phyloP scores from a whole-genome alignment of 163 green algal species.

The Volvox carteri region DNA sequence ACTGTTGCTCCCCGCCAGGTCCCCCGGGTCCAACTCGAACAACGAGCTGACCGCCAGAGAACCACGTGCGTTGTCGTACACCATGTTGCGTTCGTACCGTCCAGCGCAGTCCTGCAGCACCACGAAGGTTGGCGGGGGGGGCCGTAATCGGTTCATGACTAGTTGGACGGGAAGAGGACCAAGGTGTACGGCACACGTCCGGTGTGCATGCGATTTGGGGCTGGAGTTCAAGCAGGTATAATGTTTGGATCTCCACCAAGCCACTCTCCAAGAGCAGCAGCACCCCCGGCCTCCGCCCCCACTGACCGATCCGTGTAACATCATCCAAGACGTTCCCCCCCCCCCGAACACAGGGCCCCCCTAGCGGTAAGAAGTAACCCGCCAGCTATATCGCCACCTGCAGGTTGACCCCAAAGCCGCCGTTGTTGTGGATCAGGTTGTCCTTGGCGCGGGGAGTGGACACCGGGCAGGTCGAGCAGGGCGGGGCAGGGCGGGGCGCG shows the following conservation, averaged over 20 bases:
- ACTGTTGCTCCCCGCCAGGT: conserved; percentile 34
- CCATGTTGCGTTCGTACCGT: conserved; percentile 36
- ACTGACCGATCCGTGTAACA: too few species aligned
- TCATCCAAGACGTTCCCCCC: too few species aligned
- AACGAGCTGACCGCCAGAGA: conserved; percentile 7
- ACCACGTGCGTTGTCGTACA: conserved; percentile 42
- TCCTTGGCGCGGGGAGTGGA: neutral
- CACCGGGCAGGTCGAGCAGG: neutral
- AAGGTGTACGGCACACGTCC: too few species aligned
- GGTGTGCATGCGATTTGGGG: neutral
- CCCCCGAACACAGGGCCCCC: too few species aligned
- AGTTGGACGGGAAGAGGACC: too few species aligned
- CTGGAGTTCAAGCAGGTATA: neutral
- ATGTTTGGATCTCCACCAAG: neutral
- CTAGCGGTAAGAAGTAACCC: too few species aligned
- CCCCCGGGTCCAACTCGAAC: conserved; percentile 36
- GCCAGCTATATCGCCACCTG: too few species aligned
- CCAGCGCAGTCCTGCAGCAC: conserved; percentile 28
- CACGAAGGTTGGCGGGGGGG: neutral
- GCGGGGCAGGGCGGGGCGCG: too few species aligned
- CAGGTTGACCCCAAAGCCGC: conserved; percentile 25
- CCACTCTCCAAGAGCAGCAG: too few species aligned
- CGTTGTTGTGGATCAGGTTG: conserved; percentile 54
- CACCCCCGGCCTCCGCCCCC: too few species aligned
- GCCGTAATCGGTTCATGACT: neutral